Evolutionary conservation across 306 rosid species (phyloP).

Genomic region (Pyrus communis): DNA sequence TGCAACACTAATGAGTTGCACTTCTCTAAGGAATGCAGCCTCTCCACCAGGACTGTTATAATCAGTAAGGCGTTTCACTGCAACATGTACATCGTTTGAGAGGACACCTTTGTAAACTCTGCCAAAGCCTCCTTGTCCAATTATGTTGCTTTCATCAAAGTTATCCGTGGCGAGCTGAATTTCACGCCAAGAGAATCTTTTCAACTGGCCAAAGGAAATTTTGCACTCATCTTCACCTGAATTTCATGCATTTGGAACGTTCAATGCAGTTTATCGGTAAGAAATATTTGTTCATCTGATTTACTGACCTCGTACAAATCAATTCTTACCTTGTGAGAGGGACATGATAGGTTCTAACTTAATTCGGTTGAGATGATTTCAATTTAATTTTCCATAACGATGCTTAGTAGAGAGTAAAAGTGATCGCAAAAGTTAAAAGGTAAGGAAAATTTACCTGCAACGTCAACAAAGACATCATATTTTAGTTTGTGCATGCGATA

Average conservation of each 20-base stretch:
- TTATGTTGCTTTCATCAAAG: slow-evolving; percentile 68
- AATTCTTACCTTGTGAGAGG: not conserved
- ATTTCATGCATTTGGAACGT: not conserved
- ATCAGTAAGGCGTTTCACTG: slow-evolving; percentile 79
- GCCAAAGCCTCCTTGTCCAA: slow-evolving; percentile 97
- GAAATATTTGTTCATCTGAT: not conserved
- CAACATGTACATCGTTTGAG: slow-evolving; percentile 57
- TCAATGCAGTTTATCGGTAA: not conserved
- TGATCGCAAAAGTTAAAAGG: not conserved
- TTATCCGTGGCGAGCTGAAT: slow-evolving; percentile 74
- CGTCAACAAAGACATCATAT: slow-evolving; percentile 68
- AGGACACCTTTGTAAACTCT: slow-evolving; percentile 88
- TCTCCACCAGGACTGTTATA: slow-evolving; percentile 84
- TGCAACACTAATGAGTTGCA: slow-evolving; percentile 78
- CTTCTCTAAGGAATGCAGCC: slow-evolving; percentile 92
- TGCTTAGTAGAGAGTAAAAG: not conserved
- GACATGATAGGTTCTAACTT: not conserved
- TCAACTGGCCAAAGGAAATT: slow-evolving; percentile 56
- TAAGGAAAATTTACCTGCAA: slow-evolving; percentile 44
- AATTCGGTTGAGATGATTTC: not conserved
- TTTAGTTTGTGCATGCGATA: slow-evolving; percentile 30
- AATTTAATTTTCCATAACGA: not conserved
- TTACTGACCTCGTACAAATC: not conserved
- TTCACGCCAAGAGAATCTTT: slow-evolving; percentile 85
- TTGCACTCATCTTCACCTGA: slow-evolving; percentile 78